phyloP scores from a whole-genome alignment of 306 rosid genomes.

The Cucurbita moschata region DNA sequence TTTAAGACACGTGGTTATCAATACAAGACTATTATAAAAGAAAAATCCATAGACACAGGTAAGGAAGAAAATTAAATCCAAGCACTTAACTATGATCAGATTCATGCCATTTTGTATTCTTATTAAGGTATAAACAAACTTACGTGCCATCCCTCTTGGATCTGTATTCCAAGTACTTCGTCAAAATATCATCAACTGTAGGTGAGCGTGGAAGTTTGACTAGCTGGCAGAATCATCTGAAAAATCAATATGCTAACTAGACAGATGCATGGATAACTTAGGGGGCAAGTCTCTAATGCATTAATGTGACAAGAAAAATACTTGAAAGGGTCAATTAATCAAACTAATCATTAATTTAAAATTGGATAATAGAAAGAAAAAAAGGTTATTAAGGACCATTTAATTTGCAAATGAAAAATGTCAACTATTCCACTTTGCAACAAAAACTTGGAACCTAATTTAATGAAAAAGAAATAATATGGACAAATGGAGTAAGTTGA shows the following conservation, averaged over 20 bases:
- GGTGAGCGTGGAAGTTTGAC: slow-evolving; percentile 98
- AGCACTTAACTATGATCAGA: neutral
- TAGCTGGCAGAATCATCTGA: slow-evolving; percentile 38
- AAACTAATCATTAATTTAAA: neutral
- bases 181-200: slow-evolving; percentile 78
- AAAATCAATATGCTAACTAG: slow-evolving; percentile 9
- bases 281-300: neutral
- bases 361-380: neutral
- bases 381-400: neutral
- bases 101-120: neutral
- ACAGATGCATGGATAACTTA: slow-evolving; percentile 1
- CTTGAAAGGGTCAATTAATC: neutral
- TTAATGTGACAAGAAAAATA: neutral
- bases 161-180: slow-evolving; percentile 74
- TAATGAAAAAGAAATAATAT: neutral
- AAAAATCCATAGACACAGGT: neutral
- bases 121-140: slow-evolving; percentile 18
- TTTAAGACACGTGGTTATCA: neutral
- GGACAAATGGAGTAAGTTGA: neutral
- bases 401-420: neutral
- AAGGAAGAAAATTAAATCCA: slow-evolving; percentile 1
- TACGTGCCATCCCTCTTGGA: slow-evolving; percentile 84
- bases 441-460: neutral
- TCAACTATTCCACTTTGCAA: neutral
- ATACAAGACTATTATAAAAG: neutral